Base-by-base conservation (phyloP, 2,329 filamentous ascomycete genomes). In the Alternaria tenuissima region DNA sequence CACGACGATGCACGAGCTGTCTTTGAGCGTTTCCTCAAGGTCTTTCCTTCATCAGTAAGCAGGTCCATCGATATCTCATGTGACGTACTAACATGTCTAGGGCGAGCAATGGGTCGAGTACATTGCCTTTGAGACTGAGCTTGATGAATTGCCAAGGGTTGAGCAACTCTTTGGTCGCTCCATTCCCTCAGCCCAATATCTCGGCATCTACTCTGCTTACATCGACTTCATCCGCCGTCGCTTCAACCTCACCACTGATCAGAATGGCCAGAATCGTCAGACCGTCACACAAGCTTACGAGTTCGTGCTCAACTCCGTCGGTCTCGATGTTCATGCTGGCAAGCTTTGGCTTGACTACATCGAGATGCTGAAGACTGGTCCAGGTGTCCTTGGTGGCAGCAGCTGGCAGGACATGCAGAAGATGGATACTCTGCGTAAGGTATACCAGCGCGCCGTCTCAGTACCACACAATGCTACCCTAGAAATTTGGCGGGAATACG, bases 401-500 rank as follows among this genome's bases (percentile, higher is more conserved):
- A 89, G 88, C 59, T 99, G 95, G 96, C 94, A 98, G 79, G 95
- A 98, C 75, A 91, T 94, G 80, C 95, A 98, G 76, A 99, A 99
- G 84, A 96, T 97, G 91, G 95, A 99, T 71, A 85, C 91, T 68
- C 81, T 99, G 52, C 90, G 95, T 61, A 96, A 96, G 76, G 91
- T 92, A 0, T 99, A 97, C 76, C 94, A 97, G 72, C 90, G 90
- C 54, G 94, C 94, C 14, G 92, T 97, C 59, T 89, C 88, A 66
- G 88, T 97, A 39, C 96, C 96, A 5, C 96, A 93, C 64, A 88
- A 90, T 55, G 91, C 90, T 32, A 88, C 96, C 49, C 92, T 94
- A 72, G 87, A 86, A 53, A 82, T 99, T 14, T 99, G 95, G 96
- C 97, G 96, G 77, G 94, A 99, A 74, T 99, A 99, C 74, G 94